Evolutionary conservation across 2,329 filamentous ascomycete genomes (phyloP), one percentile per base, ranked within the genome.

Genomic region (Fusarium anthophilum): DNA sequence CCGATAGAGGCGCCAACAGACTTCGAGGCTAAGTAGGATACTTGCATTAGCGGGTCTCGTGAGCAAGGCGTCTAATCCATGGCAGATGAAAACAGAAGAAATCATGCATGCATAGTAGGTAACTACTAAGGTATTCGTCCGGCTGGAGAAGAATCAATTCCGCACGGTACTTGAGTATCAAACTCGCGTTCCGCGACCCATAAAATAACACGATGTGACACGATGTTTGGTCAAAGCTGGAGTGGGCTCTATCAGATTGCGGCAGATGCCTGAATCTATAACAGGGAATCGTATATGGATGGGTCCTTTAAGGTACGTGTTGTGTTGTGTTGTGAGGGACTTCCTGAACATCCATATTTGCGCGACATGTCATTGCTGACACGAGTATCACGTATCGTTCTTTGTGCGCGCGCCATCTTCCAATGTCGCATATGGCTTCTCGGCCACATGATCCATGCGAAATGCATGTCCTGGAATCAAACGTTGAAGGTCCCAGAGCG

Each of bases 181-280:
- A 35, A n/a, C 14, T 68, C 54, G 45, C 43, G 26, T 54, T 51
- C 51, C 45, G 54, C 60, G 57, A 63, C 57, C 65, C 51, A 60
- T 37, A 48, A 35, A 55, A 48, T 75, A 70, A 53, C 62, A 63
- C 65, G 64, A 65, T 47, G 35, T 69, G 28, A 41, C 39, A 38
- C 20, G 44, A 51, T 61, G 48, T 55, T 69, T 62, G 51, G 35
- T 39, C 47, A 50, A 59, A 57, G 71, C 35, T 63, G 69, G 61
- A 45, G 38, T 62, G 56, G 51, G 48, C 51, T 61, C 51, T 67
- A 59, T 59, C 63, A 50, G 30, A 48, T 58, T 44, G 63, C 53
- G 47, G 61, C 58, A 64, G 32, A 73, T 70, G 66, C 65, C 70
- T 55, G 65, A 68, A 69, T 54, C 60, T 61, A 47, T 32, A 56